Conservation (phyloP, 345 rosid genomes). For the Microthlaspi erraticum region DNA sequence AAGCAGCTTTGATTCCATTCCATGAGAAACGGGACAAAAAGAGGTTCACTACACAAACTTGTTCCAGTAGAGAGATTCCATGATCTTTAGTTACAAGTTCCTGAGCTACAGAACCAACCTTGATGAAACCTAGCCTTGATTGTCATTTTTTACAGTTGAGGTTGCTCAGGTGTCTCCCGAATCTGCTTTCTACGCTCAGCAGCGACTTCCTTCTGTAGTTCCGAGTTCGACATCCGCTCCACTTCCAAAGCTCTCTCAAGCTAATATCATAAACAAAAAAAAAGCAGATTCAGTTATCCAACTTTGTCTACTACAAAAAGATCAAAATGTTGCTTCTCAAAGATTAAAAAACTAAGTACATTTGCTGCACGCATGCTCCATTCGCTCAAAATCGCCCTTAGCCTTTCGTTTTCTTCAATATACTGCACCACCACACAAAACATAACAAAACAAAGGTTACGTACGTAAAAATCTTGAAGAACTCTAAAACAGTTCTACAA, state of each 20-base stretch:
- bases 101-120: neutral
- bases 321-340: conserved; percentile 7
- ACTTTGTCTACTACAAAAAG: neutral
- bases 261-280: conserved; percentile 32
- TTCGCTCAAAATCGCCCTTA: conserved; percentile 88
- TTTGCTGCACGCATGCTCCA: conserved; percentile 94
- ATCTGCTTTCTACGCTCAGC: conserved; percentile 28
- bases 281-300: conserved; percentile 2
- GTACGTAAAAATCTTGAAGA: neutral
- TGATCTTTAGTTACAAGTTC: conserved; percentile 23
- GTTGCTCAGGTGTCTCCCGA: conserved; percentile 22
- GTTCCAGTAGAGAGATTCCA: neutral
- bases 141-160: conserved; percentile 5
- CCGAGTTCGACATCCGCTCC: conserved; percentile 81
- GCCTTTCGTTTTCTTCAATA: conserved; percentile 91
- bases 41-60: conserved; percentile 21
- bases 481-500: neutral
- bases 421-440: conserved; percentile 54
- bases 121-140: conserved; percentile 6
- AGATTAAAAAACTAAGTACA: conserved; percentile 49
- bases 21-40: neutral
- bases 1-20: conserved; percentile 8
- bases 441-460: neutral
- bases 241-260: conserved; percentile 90
- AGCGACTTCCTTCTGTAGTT: conserved; percentile 73